Evolutionary conservation across 2,329 filamentous ascomycete species (phyloP).

Genomic region (Zymoseptoria crescenta): DNA sequence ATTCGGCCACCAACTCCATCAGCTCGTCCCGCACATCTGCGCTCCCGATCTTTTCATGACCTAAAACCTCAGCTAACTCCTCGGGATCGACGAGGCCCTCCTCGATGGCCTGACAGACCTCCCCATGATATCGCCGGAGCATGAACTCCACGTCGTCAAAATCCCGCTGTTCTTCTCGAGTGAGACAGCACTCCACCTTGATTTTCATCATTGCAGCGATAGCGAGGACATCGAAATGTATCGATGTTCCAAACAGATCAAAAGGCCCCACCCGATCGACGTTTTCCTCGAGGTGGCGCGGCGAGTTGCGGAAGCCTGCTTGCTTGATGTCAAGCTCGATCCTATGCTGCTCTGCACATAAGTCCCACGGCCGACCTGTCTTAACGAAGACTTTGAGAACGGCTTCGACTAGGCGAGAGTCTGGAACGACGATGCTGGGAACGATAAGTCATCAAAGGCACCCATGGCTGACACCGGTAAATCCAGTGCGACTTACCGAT

Average conservation of each 20-base stretch:
- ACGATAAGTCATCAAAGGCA: not conserved
- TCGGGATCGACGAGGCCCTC: not conserved
- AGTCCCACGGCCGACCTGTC: slow-evolving; percentile 2
- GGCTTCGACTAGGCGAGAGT: slow-evolving; percentile 4
- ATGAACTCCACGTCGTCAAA: slow-evolving; percentile 5
- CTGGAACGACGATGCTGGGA: slow-evolving; percentile 1
- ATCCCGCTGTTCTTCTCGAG: slow-evolving; percentile 3
- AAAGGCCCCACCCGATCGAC: slow-evolving; percentile 4
- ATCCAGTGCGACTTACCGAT: not conserved
- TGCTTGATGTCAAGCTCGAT: slow-evolving; percentile 7
- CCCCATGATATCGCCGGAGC: not conserved
- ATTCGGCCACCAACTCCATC: not conserved
- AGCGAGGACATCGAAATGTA: slow-evolving; percentile 5
- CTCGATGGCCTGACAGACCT: not conserved
- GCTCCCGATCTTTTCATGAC: not conserved
- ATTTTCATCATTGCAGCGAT: slow-evolving; percentile 5
- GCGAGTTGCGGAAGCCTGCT: slow-evolving; percentile 4
- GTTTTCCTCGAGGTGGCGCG: not conserved
- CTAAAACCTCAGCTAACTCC: not conserved
- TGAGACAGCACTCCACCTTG: slow-evolving; percentile 7
- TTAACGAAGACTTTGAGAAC: slow-evolving; percentile 7
- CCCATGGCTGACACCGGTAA: not conserved
- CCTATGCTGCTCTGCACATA: slow-evolving; percentile 1
- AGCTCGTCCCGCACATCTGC: not conserved
- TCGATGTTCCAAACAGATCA: not conserved